phyloP scores from a whole-genome alignment of 768 basidiomycete genomes.

The Daedaleopsis nitida region DNA sequence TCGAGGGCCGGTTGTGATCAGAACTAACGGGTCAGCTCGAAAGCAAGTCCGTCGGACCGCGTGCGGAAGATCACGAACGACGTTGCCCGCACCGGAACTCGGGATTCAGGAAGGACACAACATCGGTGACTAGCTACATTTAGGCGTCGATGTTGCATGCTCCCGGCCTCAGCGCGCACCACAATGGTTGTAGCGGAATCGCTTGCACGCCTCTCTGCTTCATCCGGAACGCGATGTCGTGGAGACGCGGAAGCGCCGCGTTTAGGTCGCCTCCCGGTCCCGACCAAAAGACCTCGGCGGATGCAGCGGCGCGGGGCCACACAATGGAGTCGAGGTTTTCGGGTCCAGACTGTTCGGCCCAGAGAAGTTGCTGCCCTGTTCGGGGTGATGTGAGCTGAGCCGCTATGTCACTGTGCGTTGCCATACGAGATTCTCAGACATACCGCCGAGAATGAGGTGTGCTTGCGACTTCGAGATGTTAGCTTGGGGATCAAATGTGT shows the following conservation, averaged over 20 bases:
- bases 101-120: not conserved
- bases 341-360: conserved; percentile 75
- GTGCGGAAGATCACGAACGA: no score
- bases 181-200: conserved; percentile 65
- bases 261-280: conserved; percentile 40
- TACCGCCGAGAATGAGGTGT: conserved; percentile 69
- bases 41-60: no score
- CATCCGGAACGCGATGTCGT: conserved; percentile 65
- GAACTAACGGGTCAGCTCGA: not conserved
- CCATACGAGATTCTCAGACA: conserved; percentile 17
- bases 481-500: conserved; percentile 72
- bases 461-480: conserved; percentile 50
- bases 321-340: conserved; percentile 66
- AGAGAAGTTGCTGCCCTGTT: conserved; percentile 64
- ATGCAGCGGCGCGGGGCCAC: conserved; percentile 74
- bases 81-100: no score
- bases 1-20: not conserved
- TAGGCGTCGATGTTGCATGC: conserved; percentile 37
- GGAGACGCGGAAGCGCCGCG: conserved; percentile 64
- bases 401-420: not conserved
- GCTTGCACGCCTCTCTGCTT: conserved; percentile 61
- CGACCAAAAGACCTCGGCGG: conserved; percentile 80
- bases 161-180: conserved; percentile 69
- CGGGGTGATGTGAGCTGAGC: not conserved
- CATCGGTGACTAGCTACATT: not conserved